Percentiles rank a stretch among this genome's conserved stretches.
These are phyloP conservation scores for Areca catechu DNA, from an alignment of 176 grass and related monocot genomes.

Conservation along the genomic window DNA sequence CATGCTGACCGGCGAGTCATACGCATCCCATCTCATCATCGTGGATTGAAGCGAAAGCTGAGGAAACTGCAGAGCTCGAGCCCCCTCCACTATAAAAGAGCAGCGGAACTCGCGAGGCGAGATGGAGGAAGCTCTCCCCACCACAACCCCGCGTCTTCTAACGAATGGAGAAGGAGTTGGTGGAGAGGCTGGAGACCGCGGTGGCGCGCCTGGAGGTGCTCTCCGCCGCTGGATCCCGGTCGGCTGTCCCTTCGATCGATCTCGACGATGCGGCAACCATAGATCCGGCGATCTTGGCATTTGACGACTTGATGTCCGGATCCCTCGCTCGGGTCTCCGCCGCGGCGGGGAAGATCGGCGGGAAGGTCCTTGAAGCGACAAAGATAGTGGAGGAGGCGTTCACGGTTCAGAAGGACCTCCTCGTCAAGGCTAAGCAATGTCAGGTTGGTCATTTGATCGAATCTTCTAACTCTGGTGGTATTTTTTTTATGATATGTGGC, in stretches of 20 bases:
- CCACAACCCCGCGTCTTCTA: too few relatives aligned
- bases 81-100: too few relatives aligned
- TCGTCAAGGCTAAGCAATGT: conserved; percentile 34
- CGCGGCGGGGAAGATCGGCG: conserved; percentile 32
- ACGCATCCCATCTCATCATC: too few relatives aligned
- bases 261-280: conserved; percentile 4
- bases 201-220: conserved; percentile 40
- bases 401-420: conserved; percentile 32
- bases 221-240: background rate
- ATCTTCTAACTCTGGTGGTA: background rate
- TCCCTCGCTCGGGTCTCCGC: conserved; percentile 31
- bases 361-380: conserved; percentile 31
- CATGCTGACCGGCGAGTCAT: too few relatives aligned
- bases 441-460: conserved; percentile 14
- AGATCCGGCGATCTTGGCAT: conserved; percentile 27
- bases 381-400: conserved; percentile 45
- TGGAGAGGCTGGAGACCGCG: conserved; percentile 34
- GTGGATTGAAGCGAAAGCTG: too few relatives aligned
- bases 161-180: conserved; percentile 27
- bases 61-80: too few relatives aligned
- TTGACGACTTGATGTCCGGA: conserved; percentile 27
- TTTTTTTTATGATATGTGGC: too few relatives aligned
- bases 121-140: too few relatives aligned
- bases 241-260: background rate
- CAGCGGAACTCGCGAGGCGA: too few relatives aligned